phyloP scores from a whole-genome alignment of 495 filamentous ascomycete species.

The Cercophora sp. region DNA sequence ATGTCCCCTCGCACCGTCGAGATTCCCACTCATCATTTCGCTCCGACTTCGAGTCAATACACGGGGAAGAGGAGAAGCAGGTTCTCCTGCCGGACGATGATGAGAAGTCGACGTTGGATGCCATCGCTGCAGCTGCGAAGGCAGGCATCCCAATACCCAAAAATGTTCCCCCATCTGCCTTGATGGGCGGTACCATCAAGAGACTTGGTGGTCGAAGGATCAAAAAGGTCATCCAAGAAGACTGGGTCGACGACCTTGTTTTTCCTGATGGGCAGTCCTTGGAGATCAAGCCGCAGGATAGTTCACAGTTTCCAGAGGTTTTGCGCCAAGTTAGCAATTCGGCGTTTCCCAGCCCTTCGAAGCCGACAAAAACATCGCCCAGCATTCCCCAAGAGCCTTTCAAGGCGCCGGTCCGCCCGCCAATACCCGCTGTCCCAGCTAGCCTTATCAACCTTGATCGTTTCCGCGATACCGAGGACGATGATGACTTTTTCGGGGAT shows the following conservation, averaged over 20 bases:
- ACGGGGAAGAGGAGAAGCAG: slow-evolving; percentile 80
- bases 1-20: slow-evolving; percentile 51
- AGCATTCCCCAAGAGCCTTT: slow-evolving; percentile 17
- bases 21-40: slow-evolving; percentile 77
- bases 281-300: slow-evolving; percentile 58
- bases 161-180: slow-evolving; percentile 87
- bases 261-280: slow-evolving; percentile 62
- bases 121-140: slow-evolving; percentile 78
- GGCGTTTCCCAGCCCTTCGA: slow-evolving; percentile 37
- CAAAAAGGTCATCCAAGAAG: slow-evolving; percentile 73
- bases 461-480: slow-evolving; percentile 57
- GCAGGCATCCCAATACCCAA: slow-evolving; percentile 89
- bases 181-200: slow-evolving; percentile 93
- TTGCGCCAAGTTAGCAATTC: slow-evolving; percentile 60
- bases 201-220: slow-evolving; percentile 77
- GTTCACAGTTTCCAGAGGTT: slow-evolving; percentile 61
- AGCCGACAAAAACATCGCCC: slow-evolving; percentile 24
- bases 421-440: slow-evolving; percentile 26
- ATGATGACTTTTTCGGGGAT: slow-evolving; percentile 59
- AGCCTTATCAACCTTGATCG: slow-evolving; percentile 50
- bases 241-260: slow-evolving; percentile 90
- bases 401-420: slow-evolving; percentile 25
- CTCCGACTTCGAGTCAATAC: slow-evolving; percentile 72
- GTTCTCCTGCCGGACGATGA: slow-evolving; percentile 74
- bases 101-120: slow-evolving; percentile 72